Conservation (phyloP, 805 yeast species). For the Candida hispaniensis region DNA sequence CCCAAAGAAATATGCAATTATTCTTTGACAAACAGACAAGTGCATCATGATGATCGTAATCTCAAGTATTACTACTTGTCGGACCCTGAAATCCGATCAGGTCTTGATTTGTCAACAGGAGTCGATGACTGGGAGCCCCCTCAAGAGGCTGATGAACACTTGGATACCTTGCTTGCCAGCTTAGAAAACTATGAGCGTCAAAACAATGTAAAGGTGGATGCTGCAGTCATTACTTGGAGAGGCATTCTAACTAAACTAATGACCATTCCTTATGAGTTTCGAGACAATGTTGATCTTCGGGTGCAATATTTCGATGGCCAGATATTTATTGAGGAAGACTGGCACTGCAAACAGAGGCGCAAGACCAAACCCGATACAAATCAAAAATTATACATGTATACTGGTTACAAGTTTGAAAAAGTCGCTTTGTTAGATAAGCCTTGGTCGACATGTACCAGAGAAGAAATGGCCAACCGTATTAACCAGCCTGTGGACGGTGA, state of each 20-base stretch:
- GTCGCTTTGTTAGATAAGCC: constrained; percentile 67
- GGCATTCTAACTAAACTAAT: constrained; percentile 72
- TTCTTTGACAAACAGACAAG: constrained; percentile 45
- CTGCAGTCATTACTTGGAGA: constrained; percentile 71
- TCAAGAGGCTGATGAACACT: constrained; percentile 35
- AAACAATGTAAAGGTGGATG: constrained; percentile 38
- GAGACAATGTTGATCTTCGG: constrained; percentile 50
- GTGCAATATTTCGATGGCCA: constrained; percentile 54
- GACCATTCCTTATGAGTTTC: constrained; percentile 48
- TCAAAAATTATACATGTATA: constrained; percentile 26
- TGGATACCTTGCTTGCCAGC: constrained; percentile 48
- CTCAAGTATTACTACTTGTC: constrained; percentile 75
- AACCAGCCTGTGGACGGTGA: constrained; percentile 44
- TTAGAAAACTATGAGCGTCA: constrained; percentile 45
- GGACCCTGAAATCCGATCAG: constrained; percentile 48
- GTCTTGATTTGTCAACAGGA: constrained; percentile 57
- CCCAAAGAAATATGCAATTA: constrained; percentile 73
- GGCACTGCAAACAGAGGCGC: constrained; percentile 23
- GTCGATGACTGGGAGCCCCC: constrained; percentile 48
- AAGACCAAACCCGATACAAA: constrained; percentile 19
- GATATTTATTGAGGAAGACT: constrained; percentile 35
- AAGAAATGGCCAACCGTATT: constrained; percentile 54
- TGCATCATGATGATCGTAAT: constrained; percentile 37
- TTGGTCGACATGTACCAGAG: constrained; percentile 57
- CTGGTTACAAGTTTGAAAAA: constrained; percentile 75